Evolutionary conservation across 1,139 yeast species (phyloP).

Genomic region (Yamadazyma sp.): DNA sequence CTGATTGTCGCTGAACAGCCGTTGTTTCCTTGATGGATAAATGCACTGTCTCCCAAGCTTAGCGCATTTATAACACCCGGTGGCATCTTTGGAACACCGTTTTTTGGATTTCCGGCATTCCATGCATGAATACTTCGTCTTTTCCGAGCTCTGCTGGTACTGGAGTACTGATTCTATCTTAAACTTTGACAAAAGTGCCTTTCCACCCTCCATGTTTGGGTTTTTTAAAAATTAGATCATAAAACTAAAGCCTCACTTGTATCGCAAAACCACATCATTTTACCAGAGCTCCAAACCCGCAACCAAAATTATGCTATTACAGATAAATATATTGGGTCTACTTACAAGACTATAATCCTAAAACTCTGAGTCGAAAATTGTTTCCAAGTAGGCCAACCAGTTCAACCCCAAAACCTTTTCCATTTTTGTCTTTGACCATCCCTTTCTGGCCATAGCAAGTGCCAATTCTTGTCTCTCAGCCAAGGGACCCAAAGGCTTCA

Average conservation of each 20-base stretch:
- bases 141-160: constrained; percentile 4
- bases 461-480: constrained; percentile 16
- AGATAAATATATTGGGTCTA: neutral
- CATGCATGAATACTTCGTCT: constrained; percentile 11
- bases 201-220: neutral
- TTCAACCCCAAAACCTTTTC: constrained; percentile 15
- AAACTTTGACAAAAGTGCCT: constrained; percentile 3
- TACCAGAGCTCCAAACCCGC: too few relatives aligned
- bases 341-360: too few relatives aligned
- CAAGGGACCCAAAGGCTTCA: constrained; percentile 16
- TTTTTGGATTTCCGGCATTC: constrained; percentile 41
- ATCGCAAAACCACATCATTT: neutral
- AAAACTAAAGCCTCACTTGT: too few relatives aligned
- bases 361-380: constrained; percentile 9
- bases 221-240: neutral
- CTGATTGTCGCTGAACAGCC: too few relatives aligned
- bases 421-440: constrained; percentile 14
- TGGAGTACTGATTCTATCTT: constrained; percentile 3
- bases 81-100: constrained; percentile 46
- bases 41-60: constrained; percentile 38
- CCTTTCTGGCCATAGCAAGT: constrained; percentile 16
- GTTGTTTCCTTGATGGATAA: constrained; percentile 23
- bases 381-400: constrained; percentile 15
- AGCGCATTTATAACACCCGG: constrained; percentile 45
- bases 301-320: neutral